Evolutionary conservation across 2,329 filamentous ascomycete genomes (phyloP).

Genomic region (Sporothrix schenckii): DNA sequence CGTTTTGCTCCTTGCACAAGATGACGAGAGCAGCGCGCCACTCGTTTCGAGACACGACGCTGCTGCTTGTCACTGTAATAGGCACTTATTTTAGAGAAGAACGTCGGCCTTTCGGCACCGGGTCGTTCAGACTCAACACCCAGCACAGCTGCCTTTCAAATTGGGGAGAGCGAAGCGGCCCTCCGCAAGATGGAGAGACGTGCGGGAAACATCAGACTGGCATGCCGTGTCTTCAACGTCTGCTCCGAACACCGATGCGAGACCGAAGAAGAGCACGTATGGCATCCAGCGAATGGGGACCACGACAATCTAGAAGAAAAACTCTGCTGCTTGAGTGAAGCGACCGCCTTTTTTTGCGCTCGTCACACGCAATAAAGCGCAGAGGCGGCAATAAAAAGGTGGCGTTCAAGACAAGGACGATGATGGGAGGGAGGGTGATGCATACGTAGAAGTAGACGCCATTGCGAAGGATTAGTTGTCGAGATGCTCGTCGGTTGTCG

Average conservation of each 20-base stretch:
- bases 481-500: constrained; percentile 27
- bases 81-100: constrained; percentile 79
- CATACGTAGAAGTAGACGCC: constrained; percentile 36
- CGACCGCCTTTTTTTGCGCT: neutral
- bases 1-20: constrained; percentile 33
- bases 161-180: constrained; percentile 51
- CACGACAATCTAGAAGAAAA: constrained; percentile 72
- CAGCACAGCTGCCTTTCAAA: constrained; percentile 63
- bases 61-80: constrained; percentile 42
- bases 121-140: constrained; percentile 78
- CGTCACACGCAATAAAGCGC: neutral
- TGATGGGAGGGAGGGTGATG: constrained; percentile 11
- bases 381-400: neutral
- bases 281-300: constrained; percentile 74
- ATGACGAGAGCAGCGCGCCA: neutral
- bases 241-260: neutral
- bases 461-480: constrained; percentile 30
- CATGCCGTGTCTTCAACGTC: constrained; percentile 42
- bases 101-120: constrained; percentile 46
- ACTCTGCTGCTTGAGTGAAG: constrained; percentile 27
- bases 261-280: neutral
- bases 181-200: constrained; percentile 58
- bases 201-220: constrained; percentile 79
- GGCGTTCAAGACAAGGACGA: constrained; percentile 19
- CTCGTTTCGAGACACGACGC: constrained; percentile 4